Evolutionary conservation across 2,329 filamentous ascomycete genomes (phyloP).

Genomic region (Huntiella moniliformis): DNA sequence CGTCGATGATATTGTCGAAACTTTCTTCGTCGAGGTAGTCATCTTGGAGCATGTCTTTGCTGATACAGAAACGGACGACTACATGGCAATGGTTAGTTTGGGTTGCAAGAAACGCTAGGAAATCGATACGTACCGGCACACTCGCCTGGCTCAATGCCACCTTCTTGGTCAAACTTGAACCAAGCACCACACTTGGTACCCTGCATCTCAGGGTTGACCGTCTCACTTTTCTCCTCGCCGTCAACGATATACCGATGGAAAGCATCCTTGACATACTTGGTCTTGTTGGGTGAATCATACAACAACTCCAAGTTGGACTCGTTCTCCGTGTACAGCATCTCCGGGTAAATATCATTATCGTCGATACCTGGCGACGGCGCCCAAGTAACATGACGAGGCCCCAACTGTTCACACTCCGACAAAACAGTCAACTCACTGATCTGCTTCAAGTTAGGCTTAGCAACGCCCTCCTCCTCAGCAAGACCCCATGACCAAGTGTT

Average conservation of each 20-base stretch:
- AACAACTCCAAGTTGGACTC: conserved; percentile 71
- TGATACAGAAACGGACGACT: conserved; percentile 83
- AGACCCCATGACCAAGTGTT: conserved; percentile 95
- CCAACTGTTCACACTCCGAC: conserved; percentile 42
- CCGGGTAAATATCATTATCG: conserved; percentile 66
- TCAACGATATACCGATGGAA: conserved; percentile 81
- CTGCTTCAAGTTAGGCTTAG: conserved; percentile 62
- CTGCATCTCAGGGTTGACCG: conserved; percentile 58
- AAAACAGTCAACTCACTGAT: conserved; percentile 27
- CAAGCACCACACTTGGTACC: conserved; percentile 85
- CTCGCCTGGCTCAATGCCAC: conserved; percentile 73
- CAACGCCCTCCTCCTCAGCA: conserved; percentile 55
- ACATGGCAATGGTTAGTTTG: not conserved
- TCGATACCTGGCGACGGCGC: conserved; percentile 71
- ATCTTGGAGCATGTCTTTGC: conserved; percentile 41
- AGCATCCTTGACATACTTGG: conserved; percentile 81
- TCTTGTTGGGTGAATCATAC: conserved; percentile 60
- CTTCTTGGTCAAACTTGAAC: conserved; percentile 79
- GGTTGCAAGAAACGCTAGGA: not conserved
- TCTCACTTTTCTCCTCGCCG: conserved; percentile 44
- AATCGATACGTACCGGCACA: conserved; percentile 55
- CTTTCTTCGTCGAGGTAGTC: conserved; percentile 78
- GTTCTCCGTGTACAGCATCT: conserved; percentile 85
- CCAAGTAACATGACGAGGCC: conserved; percentile 64
- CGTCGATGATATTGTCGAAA: conserved; percentile 80